Evolutionary conservation across 192 early-diverging fungal genomes (phyloP).

Genomic region (Umbelopsis vinacea): DNA sequence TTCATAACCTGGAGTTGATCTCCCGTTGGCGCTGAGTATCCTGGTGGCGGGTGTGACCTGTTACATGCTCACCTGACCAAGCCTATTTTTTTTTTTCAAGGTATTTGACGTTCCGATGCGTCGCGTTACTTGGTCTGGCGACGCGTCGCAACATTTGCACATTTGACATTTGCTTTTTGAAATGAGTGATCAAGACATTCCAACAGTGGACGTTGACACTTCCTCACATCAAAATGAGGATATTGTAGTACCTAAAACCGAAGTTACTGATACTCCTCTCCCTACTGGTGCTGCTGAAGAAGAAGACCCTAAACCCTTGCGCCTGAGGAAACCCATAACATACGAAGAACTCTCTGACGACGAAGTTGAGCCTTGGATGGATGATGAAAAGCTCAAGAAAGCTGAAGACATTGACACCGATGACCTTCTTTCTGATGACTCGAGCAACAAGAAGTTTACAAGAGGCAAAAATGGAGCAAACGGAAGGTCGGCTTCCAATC

Average conservation of each 20-base stretch:
- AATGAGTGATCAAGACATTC: slow-evolving; percentile 20
- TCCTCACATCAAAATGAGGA: slow-evolving; percentile 16
- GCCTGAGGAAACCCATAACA: slow-evolving; percentile 7
- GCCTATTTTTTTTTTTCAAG: slow-evolving; percentile 2
- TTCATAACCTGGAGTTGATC: no score
- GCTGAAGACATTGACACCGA: slow-evolving; percentile 13
- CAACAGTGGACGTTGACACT: slow-evolving; percentile 12
- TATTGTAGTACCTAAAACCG: slow-evolving; percentile 14
- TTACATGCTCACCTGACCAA: no score
- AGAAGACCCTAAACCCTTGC: neutral
- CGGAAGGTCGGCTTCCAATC: neutral
- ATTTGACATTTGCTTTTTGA: slow-evolving; percentile 21
- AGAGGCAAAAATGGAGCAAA: neutral
- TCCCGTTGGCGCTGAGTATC: no score
- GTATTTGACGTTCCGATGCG: neutral
- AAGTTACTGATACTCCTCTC: slow-evolving; percentile 1
- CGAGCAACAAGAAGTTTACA: neutral
- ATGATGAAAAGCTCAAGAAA: slow-evolving; percentile 1
- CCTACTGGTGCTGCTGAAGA: neutral
- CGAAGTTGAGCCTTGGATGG: slow-evolving; percentile 7
- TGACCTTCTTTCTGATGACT: neutral
- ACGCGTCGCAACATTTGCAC: slow-evolving; percentile 20
- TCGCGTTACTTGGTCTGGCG: slow-evolving; percentile 5
- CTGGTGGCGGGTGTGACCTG: no score
- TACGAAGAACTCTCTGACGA: slow-evolving; percentile 24